These are phyloP conservation scores for Petasospora fabianii DNA, from an alignment of 1,139 yeast species.

Conservation along the genomic window DNA sequence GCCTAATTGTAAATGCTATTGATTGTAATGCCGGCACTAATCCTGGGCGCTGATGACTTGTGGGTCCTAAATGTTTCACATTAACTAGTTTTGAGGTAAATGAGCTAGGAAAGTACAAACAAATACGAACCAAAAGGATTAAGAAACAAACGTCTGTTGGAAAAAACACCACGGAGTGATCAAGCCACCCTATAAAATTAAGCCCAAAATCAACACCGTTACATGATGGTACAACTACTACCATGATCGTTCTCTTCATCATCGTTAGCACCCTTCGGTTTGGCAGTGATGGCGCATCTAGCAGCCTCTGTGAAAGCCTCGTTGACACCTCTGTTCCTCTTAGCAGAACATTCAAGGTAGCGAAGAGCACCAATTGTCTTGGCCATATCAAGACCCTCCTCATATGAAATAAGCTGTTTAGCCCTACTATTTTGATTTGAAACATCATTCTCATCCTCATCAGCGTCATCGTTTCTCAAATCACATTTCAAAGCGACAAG, in stretches of 20 bases:
- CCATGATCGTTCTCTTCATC: conserved; percentile 40
- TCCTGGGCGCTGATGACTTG: no score
- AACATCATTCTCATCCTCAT: conserved; percentile 22
- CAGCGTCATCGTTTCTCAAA: conserved; percentile 56
- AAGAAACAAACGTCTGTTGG: no score
- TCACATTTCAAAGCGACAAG: conserved; percentile 94
- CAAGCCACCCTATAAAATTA: no score
- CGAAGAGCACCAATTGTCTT: conserved; percentile 81
- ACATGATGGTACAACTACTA: conserved; percentile 37
- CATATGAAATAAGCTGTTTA: conserved; percentile 64
- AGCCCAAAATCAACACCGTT: no score
- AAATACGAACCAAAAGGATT: no score
- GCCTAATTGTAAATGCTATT: no score
- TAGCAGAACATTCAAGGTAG: conserved; percentile 90
- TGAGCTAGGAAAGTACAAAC: no score
- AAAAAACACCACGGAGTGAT: no score
- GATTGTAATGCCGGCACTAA: no score
- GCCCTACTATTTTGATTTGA: conserved; percentile 17
- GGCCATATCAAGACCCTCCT: conserved; percentile 84
- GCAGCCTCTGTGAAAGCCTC: conserved; percentile 98
- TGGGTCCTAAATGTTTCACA: no score
- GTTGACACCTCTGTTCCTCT: conserved; percentile 90
- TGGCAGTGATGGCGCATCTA: conserved; percentile 89
- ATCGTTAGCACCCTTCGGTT: conserved; percentile 71
- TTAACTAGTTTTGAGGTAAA: no score